Percentiles rank a stretch among this genome's conserved stretches.
phyloP scores from a whole-genome alignment of 176 grass and related monocot species.

The Urochloa ruziziensis region DNA sequence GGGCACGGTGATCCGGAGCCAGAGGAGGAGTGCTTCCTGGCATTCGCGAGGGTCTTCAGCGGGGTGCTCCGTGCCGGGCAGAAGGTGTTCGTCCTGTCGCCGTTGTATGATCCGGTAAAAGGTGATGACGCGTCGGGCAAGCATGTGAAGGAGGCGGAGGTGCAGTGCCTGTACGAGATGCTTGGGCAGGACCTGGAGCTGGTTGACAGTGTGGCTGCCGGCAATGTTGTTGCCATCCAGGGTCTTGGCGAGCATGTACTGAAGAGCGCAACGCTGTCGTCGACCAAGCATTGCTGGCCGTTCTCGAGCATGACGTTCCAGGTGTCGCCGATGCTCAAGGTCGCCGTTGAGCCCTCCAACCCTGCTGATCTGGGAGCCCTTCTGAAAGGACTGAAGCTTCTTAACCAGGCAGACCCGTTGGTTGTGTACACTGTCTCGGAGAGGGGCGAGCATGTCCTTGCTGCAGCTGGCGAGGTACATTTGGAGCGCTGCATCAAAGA shows the following conservation, averaged over 20 bases:
- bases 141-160: constrained; percentile 74
- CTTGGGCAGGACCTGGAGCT: constrained; percentile 68
- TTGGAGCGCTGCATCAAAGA: constrained; percentile 85
- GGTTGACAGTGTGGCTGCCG: constrained; percentile 49
- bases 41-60: constrained; percentile 90
- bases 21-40: constrained; percentile 75
- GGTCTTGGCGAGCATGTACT: constrained; percentile 71
- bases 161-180: constrained; percentile 85
- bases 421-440: constrained; percentile 73
- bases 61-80: constrained; percentile 66
- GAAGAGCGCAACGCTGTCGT: constrained; percentile 89
- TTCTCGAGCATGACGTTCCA: constrained; percentile 95
- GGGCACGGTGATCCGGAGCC: constrained; percentile 23
- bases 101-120: constrained; percentile 78
- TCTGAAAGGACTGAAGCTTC: constrained; percentile 69
- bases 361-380: constrained; percentile 64
- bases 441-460: constrained; percentile 80
- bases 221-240: constrained; percentile 82
- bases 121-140: constrained; percentile 46
- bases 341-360: constrained; percentile 82
- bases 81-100: constrained; percentile 79
- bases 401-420: constrained; percentile 87
- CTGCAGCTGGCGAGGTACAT: constrained; percentile 89
- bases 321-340: constrained; percentile 82
- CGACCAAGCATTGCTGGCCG: constrained; percentile 71